Evolutionary conservation across 805 yeast species (phyloP).

Genomic region (Hanseniaspora hatyaiensis): DNA sequence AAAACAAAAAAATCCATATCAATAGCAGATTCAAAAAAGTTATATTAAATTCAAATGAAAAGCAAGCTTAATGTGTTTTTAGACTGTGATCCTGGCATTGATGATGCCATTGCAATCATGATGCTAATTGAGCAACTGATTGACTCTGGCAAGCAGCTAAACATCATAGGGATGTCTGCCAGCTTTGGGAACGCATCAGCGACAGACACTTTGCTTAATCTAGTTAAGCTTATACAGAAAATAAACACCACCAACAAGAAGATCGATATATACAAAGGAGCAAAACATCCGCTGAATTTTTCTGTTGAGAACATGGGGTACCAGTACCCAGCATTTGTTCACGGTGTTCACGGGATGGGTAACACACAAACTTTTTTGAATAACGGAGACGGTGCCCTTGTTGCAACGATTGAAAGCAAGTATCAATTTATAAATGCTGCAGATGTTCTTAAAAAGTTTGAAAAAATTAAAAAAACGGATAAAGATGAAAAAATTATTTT

Average conservation of each 20-base stretch:
- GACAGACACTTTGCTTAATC: no score
- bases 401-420: constrained; percentile 27
- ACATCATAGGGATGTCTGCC: constrained; percentile 57
- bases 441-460: constrained; percentile 36
- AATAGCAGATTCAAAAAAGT: no score
- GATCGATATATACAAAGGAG: constrained; percentile 59
- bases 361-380: no score
- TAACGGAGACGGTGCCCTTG: no score
- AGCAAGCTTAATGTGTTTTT: constrained; percentile 56
- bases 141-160: background rate
- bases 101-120: constrained; percentile 61
- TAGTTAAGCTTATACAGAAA: constrained; percentile 56
- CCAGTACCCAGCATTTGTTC: no score
- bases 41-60: background rate
- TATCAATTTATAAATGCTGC: constrained; percentile 35
- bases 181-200: constrained; percentile 61
- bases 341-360: no score
- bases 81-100: constrained; percentile 90
- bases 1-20: no score
- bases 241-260: constrained; percentile 42
- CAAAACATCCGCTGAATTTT: constrained; percentile 39
- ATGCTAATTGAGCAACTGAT: constrained; percentile 47
- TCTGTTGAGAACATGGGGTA: background rate
- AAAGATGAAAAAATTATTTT: constrained; percentile 39
- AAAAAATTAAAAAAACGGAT: constrained; percentile 9